Evolutionary conservation across 805 yeast species (phyloP).

Genomic region (Yarrowia keelungensis): DNA sequence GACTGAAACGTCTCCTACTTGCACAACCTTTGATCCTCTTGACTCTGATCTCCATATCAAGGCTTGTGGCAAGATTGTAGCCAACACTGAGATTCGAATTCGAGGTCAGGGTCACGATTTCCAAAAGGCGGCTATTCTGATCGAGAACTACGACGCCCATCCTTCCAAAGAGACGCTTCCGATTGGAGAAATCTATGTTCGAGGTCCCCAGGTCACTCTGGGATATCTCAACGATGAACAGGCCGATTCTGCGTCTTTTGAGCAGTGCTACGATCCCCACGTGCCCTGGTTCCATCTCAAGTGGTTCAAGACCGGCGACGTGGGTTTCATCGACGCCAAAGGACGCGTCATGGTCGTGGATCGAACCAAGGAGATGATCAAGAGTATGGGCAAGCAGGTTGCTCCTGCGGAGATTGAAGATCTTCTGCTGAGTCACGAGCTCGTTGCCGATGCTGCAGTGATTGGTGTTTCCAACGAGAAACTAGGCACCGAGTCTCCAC

Average conservation of each 20-base stretch:
- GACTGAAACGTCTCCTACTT: conserved; percentile 41
- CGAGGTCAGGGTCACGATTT: conserved; percentile 28
- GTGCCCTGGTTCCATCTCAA: conserved; percentile 17
- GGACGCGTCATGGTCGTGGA: conserved; percentile 59
- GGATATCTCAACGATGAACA: conserved; percentile 59
- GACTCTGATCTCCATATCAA: conserved; percentile 3
- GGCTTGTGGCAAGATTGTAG: conserved; percentile 19
- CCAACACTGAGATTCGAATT: conserved; percentile 19
- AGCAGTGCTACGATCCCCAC: conserved; percentile 44
- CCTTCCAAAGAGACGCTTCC: conserved; percentile 3
- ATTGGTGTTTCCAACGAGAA: conserved; percentile 68
- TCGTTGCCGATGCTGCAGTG: conserved; percentile 87
- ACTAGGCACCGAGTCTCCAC: conserved; percentile 73
- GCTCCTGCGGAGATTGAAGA: conserved; percentile 97
- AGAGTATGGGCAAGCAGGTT: conserved; percentile 69
- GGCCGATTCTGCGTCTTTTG: conserved; percentile 57
- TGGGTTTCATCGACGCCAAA: conserved; percentile 55
- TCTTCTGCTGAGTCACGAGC: conserved; percentile 73
- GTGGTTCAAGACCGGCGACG: conserved; percentile 68
- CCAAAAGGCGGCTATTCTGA: conserved; percentile 19
- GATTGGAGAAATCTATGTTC: conserved; percentile 59
- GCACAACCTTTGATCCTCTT: conserved; percentile 9
- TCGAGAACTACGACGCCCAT: background rate
- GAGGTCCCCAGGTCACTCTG: conserved; percentile 63
- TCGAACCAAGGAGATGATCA: conserved; percentile 51